Evolutionary conservation across 768 basidiomycete species (phyloP), one percentile per base, ranked within the genome.

Genomic region (Nidularia sp.): DNA sequence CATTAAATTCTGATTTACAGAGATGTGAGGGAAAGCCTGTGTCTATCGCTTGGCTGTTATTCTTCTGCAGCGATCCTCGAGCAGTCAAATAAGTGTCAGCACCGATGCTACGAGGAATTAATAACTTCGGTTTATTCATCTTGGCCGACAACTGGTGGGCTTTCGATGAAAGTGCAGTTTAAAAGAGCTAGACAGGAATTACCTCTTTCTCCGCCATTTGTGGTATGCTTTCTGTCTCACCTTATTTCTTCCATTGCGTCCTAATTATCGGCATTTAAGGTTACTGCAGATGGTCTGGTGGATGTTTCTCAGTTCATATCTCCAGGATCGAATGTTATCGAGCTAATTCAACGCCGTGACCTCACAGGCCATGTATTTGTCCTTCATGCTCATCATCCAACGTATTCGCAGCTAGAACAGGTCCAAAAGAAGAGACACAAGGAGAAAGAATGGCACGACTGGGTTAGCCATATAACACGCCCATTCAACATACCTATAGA

Each of bases 361-460:
- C 62, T 80, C 63, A 74, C 75, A 5, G 63, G 68, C 33, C 75
- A 78, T 52, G 63, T 71, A 25, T 68, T 82, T 47, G 66, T 79
- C 31, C 63, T 85, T 4, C 73, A 74, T 46, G 71, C 68, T 1
- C 82, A 85, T 60, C 68, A 60, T 35, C 83, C 83, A 3, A 83
- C 79, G 5, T 56, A 45, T 6, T 62, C 58, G 2, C 83, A 84
- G 58, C 57, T 81, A 2, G 58, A 64, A 25, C 61, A 69, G 52
- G 55, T 72, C n/a, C 57, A 59, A 41, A 57, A 62, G 32, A 59
- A 61, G 43, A 57, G 63, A 3, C 57, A 64, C 44, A 70, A 67
- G 51, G 63, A 76, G 48, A 55, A 61, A 44, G 65, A 66, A 46
- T 81, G 78, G 79, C 54, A 67, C n/a, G 58, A 66, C 4, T 78